Percentiles rank a stretch among this genome's conserved stretches.
phyloP scores from a whole-genome alignment of 2,329 filamentous ascomycete species.

The Colletotrichum lindemuthianum region DNA sequence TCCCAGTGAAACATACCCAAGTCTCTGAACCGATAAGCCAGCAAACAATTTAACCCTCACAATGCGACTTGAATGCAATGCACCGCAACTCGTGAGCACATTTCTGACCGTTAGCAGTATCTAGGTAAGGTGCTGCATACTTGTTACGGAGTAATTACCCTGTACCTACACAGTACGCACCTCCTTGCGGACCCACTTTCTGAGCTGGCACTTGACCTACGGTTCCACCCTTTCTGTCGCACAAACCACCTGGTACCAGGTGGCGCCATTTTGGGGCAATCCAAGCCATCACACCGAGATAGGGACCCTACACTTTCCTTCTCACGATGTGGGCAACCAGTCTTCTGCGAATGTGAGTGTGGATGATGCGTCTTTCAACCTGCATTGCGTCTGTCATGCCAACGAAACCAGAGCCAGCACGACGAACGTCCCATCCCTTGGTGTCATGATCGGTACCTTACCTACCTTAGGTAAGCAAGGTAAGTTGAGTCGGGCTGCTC shows the following conservation, averaged over 20 bases:
- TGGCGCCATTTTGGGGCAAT: too few relatives aligned
- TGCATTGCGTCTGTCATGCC: conserved; percentile 17
- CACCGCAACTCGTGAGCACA: neutral
- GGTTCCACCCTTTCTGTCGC: conserved; percentile 1
- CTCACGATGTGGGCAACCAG: too few relatives aligned
- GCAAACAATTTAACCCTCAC: conserved; percentile 1
- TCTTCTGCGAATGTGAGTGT: neutral
- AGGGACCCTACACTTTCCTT: too few relatives aligned
- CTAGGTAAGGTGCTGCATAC: too few relatives aligned
- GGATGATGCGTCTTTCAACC: conserved; percentile 9
- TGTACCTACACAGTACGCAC: too few relatives aligned
- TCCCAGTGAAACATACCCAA: neutral
- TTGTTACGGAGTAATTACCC: too few relatives aligned
- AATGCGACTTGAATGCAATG: conserved; percentile 6
- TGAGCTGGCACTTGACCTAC: conserved; percentile 22
- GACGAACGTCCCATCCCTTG: neutral
- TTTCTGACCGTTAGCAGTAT: too few relatives aligned
- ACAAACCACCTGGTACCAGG: too few relatives aligned
- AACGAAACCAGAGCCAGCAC: neutral
- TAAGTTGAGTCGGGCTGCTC: too few relatives aligned
- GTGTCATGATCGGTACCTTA: too few relatives aligned
- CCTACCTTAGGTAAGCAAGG: neutral
- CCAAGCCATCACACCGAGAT: too few relatives aligned
- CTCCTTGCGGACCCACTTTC: conserved; percentile 1
- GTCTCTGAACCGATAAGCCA: conserved; percentile 15